phyloP scores from a whole-genome alignment of 202 grass and related monocot species.

The Elaeis oleifera region DNA sequence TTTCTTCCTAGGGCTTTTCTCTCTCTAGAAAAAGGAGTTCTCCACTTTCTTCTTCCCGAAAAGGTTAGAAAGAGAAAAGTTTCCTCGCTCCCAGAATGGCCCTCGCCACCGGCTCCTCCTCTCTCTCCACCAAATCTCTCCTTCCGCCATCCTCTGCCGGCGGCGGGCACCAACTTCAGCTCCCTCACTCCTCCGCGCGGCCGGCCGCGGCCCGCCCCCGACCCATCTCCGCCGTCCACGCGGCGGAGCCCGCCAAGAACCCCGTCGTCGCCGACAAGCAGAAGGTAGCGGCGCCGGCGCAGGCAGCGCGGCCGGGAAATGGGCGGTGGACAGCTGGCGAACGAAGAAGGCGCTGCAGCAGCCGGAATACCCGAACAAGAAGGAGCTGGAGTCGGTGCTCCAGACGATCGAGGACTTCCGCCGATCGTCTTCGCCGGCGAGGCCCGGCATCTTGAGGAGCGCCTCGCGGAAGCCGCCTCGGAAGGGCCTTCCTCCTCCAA shows the following conservation, averaged over 20 bases:
- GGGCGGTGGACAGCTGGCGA: conserved; percentile 62
- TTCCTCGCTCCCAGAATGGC: conserved; percentile 11
- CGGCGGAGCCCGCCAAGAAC: conserved; percentile 28
- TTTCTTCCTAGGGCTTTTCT: too few species aligned
- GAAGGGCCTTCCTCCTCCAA: conserved; percentile 66
- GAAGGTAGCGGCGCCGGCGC: conserved; percentile 1
- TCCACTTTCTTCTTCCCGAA: too few species aligned
- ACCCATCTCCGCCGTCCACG: conserved; percentile 32
- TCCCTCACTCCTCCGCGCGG: conserved; percentile 16
- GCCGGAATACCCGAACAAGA: conserved; percentile 57
- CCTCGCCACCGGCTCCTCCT: conserved; percentile 18
- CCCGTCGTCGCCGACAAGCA: conserved; percentile 14
- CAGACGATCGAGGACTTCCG: conserved; percentile 60
- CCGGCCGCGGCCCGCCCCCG: not conserved
- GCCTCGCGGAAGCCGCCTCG: conserved; percentile 59
- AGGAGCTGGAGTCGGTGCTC: conserved; percentile 46
- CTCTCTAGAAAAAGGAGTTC: too few species aligned
- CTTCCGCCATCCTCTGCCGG: conserved; percentile 2
- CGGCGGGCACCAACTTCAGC: not conserved
- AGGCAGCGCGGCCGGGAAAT: conserved; percentile 13
- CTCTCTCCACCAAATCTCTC: conserved; percentile 17
- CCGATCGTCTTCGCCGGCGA: conserved; percentile 85
- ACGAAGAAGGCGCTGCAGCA: conserved; percentile 47
- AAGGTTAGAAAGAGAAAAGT: too few species aligned
- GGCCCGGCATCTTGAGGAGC: conserved; percentile 66